Conservation (phyloP, 805 yeast species). For the Metschnikowia baotianmanensis region DNA sequence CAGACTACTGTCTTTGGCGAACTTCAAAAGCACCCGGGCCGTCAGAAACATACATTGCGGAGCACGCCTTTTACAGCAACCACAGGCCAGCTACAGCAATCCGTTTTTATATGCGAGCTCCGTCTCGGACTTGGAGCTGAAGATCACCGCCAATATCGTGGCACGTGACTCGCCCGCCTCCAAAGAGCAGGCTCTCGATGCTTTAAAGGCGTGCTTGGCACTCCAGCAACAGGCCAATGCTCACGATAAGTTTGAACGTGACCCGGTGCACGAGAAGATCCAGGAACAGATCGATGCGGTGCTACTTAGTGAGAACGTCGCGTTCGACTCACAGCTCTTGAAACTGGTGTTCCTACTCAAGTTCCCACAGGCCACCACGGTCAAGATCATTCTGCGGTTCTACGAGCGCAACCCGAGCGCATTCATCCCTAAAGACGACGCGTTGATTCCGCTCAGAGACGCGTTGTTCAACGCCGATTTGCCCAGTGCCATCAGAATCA, state of each 20-base stretch:
- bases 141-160: conserved; percentile 10
- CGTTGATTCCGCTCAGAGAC: conserved; percentile 62
- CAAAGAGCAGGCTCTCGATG: conserved; percentile 14
- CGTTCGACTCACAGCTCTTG: conserved; percentile 26
- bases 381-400: conserved; percentile 27
- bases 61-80: not conserved
- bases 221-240: conserved; percentile 20
- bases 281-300: conserved; percentile 22
- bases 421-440: conserved; percentile 35
- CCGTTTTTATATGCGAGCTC: conserved; percentile 15
- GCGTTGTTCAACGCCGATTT: conserved; percentile 59
- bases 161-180: conserved; percentile 3
- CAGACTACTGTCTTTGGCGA: conserved; percentile 1
- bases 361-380: conserved; percentile 30
- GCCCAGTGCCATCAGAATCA: conserved; percentile 51
- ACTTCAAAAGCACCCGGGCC: not conserved
- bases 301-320: conserved; percentile 20
- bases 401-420: conserved; percentile 25
- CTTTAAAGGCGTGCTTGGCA: conserved; percentile 25
- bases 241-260: conserved; percentile 25
- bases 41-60: not conserved
- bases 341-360: conserved; percentile 30
- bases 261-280: conserved; percentile 22
- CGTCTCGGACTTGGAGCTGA: conserved; percentile 13
- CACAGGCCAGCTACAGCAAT: not conserved